These are phyloP conservation scores for Mycena amicta DNA, from an alignment of 768 basidiomycete species.

Conservation along the genomic window DNA sequence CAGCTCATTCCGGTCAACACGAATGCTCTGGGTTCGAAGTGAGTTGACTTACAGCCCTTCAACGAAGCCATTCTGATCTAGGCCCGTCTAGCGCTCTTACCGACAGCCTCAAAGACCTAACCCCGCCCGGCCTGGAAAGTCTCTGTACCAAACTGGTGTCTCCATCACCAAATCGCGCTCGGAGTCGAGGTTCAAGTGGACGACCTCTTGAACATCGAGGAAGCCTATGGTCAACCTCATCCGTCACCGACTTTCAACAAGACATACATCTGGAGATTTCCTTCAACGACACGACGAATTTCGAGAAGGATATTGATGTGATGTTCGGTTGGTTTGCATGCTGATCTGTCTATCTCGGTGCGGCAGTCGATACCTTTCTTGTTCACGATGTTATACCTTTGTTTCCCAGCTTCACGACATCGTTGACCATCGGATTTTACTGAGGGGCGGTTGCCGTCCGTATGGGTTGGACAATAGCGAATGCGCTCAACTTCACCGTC, in stretches of 20 bases:
- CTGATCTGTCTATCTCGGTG: constrained; percentile 4
- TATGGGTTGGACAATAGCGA: not conserved
- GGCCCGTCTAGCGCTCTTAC: not conserved
- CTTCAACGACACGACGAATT: not conserved
- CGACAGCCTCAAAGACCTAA: not conserved
- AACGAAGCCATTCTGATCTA: no score
- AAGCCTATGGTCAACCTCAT: constrained; percentile 8
- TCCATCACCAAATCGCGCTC: constrained; percentile 10
- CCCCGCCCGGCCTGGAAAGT: constrained; percentile 7
- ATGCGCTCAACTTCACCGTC: constrained; percentile 12
- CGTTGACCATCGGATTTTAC: constrained; percentile 7
- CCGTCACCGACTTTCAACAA: constrained; percentile 10
- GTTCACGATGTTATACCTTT: no score
- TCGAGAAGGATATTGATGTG: constrained; percentile 2
- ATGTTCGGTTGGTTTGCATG: not conserved
- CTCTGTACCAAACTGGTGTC: constrained; percentile 16
- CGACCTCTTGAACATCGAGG: not conserved
- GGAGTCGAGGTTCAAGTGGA: not conserved
- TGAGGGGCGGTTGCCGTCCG: constrained; percentile 10
- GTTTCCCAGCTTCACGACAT: not conserved
- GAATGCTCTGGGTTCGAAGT: not conserved
- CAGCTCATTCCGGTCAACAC: constrained; percentile 9
- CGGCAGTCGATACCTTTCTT: no score
- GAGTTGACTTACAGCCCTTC: no score
- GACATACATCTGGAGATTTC: constrained; percentile 15